Evolutionary conservation across 345 rosid species (phyloP), one percentile per base, ranked within the genome.

Genomic region (Bretschneidera sinensis): DNA sequence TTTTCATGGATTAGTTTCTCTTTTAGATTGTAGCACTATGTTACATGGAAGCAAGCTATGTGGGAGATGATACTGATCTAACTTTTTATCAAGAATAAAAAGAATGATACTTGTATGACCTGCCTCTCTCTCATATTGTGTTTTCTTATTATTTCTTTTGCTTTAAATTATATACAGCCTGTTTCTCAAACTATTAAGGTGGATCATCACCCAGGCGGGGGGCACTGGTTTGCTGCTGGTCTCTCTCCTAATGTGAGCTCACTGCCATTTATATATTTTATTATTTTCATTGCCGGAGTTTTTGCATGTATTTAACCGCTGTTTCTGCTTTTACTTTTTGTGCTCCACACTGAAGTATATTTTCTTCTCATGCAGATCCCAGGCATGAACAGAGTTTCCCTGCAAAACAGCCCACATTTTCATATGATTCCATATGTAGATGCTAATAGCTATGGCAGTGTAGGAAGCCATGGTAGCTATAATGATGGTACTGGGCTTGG

Each of bases 151-250:
- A 19, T 63, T 48, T 63, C 51, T 50, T 11, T 28, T 39, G 1
- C 2, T 39, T 39, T 7, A 5, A 39, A 7, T 39, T 39, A 1
- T 39, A 5, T 74, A 60, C 63, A 94, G 99, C 85, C 87, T 68
- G 97, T 94, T 65, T 63, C 82, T 63, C 99, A 88, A 78, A 94
- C 83, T 74, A 64, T 86, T 62, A 94, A 85, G 79, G 96, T 94
- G 72, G 92, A 90, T 59, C 99, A 94, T 90, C 96, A 90, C 69
- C 97, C 96, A 52, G 97, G 96, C 59, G 96, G 96, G 58, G 99
- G 99, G 73, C 97, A 94, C 77, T 94, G 99, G 99, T 88, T 90
- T 79, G 95, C 99, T 65, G 97, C 99, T 73, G 99, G 99, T 64
- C 95, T 94, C 68, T 94, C 99, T 73, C 99, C 99, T 58, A 82